Percentiles rank a stretch among this genome's conserved stretches.
Conservation (phyloP, 2,329 filamentous ascomycete genomes). For the Chrysosporium keratinophilum region DNA sequence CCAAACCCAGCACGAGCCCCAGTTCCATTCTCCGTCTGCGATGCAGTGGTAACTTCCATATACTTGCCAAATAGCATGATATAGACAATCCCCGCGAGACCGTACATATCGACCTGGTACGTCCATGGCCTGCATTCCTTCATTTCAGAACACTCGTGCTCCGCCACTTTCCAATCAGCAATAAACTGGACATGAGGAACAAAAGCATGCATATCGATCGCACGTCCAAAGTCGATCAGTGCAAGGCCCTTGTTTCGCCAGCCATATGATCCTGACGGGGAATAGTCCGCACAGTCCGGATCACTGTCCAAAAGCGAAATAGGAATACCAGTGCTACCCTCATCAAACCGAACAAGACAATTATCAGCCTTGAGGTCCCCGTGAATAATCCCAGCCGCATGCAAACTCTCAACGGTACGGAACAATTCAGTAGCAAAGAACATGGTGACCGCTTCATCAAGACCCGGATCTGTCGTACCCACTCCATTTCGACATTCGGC, state of each 20-base stretch:
- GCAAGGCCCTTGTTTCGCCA: constrained; percentile 73
- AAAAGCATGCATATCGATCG: constrained; percentile 87
- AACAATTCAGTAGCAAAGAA: constrained; percentile 90
- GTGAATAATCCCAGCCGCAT: constrained; percentile 69
- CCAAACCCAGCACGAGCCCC: constrained; percentile 15
- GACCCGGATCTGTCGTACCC: constrained; percentile 47
- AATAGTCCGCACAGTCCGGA: constrained; percentile 47
- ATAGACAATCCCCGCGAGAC: constrained; percentile 78
- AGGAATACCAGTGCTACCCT: constrained; percentile 27
- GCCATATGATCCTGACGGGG: constrained; percentile 60
- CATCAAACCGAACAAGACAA: constrained; percentile 76
- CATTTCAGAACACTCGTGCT: constrained; percentile 90
- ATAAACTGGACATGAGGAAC: constrained; percentile 69
- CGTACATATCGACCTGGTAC: constrained; percentile 94
- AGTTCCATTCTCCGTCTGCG: constrained; percentile 25
- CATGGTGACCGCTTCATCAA: constrained; percentile 89
- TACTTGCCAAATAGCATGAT: constrained; percentile 88
- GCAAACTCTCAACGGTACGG: constrained; percentile 78
- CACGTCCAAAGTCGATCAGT: constrained; percentile 89
- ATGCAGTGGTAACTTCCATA: constrained; percentile 59
- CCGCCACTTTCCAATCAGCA: constrained; percentile 84
- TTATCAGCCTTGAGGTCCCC: constrained; percentile 96
- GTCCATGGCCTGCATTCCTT: constrained; percentile 91
- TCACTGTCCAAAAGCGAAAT: constrained; percentile 17
- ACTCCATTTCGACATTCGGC: constrained; percentile 48